Conservation (phyloP, 257 asterid species). For the Rhazya stricta region DNA sequence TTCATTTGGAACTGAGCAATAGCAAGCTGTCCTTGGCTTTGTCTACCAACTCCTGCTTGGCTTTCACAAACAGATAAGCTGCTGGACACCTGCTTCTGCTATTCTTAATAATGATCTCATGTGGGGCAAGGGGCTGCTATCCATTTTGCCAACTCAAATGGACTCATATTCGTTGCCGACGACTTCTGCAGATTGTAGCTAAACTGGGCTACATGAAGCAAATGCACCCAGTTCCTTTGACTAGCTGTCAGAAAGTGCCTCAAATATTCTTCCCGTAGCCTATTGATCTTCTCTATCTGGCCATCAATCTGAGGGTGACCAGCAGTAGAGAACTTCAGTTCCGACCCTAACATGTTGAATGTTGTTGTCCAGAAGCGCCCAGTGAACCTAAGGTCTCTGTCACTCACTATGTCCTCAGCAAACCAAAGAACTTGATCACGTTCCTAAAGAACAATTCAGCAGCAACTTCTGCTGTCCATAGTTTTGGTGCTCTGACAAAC, state of each 20-base stretch:
- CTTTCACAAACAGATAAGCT: not conserved
- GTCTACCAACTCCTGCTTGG: not conserved
- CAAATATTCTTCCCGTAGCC: not conserved
- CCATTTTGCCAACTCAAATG: not conserved
- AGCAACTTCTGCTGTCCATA: not conserved
- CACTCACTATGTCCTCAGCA: not conserved
- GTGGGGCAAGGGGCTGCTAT: not conserved
- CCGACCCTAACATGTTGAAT: not conserved
- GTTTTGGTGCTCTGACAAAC: not conserved
- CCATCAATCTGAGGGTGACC: not conserved
- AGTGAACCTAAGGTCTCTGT: not conserved
- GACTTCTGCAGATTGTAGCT: not conserved
- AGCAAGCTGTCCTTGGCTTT: not conserved
- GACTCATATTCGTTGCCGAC: not conserved
- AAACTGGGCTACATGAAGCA: not conserved
- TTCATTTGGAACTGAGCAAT: not conserved
- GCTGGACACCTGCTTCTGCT: not conserved
- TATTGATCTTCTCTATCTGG: slow-evolving; percentile 1
- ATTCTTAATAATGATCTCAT: not conserved
- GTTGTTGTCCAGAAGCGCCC: not conserved
- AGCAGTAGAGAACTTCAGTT: not conserved
- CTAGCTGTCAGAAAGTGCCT: not conserved
- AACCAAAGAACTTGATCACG: not conserved
- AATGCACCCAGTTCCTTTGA: not conserved
- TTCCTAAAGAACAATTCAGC: not conserved